Base-by-base conservation (phyloP, 1,284 basidiomycete genomes). In the Mycena sp. region DNA sequence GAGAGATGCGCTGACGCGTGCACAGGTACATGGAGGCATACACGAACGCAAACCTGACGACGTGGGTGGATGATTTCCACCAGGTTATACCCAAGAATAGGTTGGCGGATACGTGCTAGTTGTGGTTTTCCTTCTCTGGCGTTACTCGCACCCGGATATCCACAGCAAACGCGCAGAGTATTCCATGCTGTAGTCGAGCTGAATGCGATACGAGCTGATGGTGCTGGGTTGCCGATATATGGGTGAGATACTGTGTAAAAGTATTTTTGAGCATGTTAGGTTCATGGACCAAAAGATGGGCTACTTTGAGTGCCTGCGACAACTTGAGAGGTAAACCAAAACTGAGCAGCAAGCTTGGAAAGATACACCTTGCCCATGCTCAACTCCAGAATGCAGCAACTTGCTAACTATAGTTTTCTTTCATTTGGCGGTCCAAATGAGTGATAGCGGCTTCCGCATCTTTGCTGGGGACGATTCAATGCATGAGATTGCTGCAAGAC, bases 11-110 rank as follows among this genome's bases (percentile, higher is more conserved):
- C n/a, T n/a, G n/a, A n/a, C n/a, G n/a, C n/a, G n/a, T n/a, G n/a
- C n/a, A n/a, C 26, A 53, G 67, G 67, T 68, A 70, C 45, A 56
- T 52, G n/a, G 67, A 68, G 28, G 69, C 69, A n/a, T 70, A 72
- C 43, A 69, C 53, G 28, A 58, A 63, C 49, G 14, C 65, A 10
- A 56, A 57, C 32, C 53, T 67, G 35, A 67, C 65, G 48, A 60
- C 61, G 23, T 66, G 64, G 64, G 64, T 58, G 45, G 64, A 60
- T 21, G 60, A 63, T 32, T 66, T 50, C 60, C 29, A 46, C 14
- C 64, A 66, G 48, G 29, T 43, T 46, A 43, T 58, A 23, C 64
- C 64, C 38, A 66, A 66, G 53, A 66, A 66, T 52, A 32, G 43
- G 41, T 52, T 57, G 41, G 26, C 40, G 35, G 52, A 50, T 62